Evolutionary conservation across 257 asterid species (phyloP), one percentile per base, ranked within the genome.

Genomic region (Solanum lycopersicoides): DNA sequence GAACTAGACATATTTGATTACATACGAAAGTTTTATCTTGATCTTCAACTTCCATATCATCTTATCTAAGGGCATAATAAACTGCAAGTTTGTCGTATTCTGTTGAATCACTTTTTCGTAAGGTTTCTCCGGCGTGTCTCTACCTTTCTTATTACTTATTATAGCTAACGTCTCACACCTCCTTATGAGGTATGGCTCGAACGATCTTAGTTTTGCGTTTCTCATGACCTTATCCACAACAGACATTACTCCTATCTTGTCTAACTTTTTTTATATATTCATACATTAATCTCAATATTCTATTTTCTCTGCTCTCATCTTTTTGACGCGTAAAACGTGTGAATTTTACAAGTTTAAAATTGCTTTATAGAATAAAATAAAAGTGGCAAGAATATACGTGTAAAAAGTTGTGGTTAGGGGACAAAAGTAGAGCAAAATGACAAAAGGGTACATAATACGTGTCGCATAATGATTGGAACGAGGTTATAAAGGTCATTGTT

Each of bases 51-150:
- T 13, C 0, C 2, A 68, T 14, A 13, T 28, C 8, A 28, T 28
- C 20, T 13, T 6, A 28, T 65, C 0, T 68, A 68, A 0, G 11
- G 3, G 18, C 21, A 68, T 68, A 8, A 28, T 28, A 28, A 68
- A 7, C 1, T 68, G 1, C 11, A 13, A 7, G 11, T 68, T 0
- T 68, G 21, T 6, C 37, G 14, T 68, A 30, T 13, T 16, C 0
- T 0, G 1, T 68, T 5, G 30, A 68, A 13, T 68, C 6, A 28
- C 39, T 7, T 14, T 3, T 7, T 16, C 37, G 1, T 8, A 68
- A 68, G 2, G 28, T 28, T 68, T 68, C 1, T 6, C 18, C 0
- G 1, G 1, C 39, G 0, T 13, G 8, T 5, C 6, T 68, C 21
- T 11, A 68, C 11, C 37, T 66, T 12, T 25, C 16, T 20, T 50